Evolutionary conservation across 2,329 filamentous ascomycete species (phyloP).

Genomic region (Aspergillus unguis): DNA sequence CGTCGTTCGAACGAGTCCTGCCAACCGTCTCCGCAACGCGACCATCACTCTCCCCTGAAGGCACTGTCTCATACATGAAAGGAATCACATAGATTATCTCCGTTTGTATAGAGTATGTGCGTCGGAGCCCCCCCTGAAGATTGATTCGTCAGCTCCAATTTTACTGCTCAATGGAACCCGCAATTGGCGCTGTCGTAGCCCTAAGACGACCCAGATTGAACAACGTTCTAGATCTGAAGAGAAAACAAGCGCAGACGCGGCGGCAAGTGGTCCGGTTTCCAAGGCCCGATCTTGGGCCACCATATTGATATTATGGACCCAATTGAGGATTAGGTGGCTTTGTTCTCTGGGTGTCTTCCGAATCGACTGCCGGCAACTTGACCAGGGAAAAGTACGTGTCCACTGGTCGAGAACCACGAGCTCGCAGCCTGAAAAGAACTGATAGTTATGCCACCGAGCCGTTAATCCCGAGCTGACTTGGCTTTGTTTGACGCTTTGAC

Average conservation of each 20-base stretch:
- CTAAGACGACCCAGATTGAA: neutral
- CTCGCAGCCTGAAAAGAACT: neutral
- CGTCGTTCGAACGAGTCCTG: conserved; percentile 21
- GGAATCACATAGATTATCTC: neutral
- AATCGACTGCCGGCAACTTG: too few species aligned
- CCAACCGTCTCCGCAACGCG: conserved; percentile 8
- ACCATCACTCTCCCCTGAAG: neutral
- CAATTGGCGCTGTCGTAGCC: neutral
- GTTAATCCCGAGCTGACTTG: conserved; percentile 1
- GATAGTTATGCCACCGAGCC: neutral
- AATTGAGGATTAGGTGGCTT: neutral
- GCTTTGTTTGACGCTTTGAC: neutral
- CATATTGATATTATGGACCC: neutral
- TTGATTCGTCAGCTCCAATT: too few species aligned
- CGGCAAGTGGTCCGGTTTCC: neutral
- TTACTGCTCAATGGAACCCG: too few species aligned
- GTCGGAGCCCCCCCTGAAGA: too few species aligned
- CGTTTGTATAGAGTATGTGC: too few species aligned
- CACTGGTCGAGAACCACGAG: neutral
- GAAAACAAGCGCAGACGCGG: conserved; percentile 13
- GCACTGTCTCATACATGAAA: neutral
- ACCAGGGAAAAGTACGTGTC: neutral
- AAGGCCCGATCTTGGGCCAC: neutral
- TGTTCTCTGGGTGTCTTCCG: neutral
- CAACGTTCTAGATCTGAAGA: conserved; percentile 2